A percentile compares a stretch with the other conserved stretches of the same genome.
phyloP scores from a whole-genome alignment of 2,329 filamentous ascomycete species.

The Aureobasidium sp. region DNA sequence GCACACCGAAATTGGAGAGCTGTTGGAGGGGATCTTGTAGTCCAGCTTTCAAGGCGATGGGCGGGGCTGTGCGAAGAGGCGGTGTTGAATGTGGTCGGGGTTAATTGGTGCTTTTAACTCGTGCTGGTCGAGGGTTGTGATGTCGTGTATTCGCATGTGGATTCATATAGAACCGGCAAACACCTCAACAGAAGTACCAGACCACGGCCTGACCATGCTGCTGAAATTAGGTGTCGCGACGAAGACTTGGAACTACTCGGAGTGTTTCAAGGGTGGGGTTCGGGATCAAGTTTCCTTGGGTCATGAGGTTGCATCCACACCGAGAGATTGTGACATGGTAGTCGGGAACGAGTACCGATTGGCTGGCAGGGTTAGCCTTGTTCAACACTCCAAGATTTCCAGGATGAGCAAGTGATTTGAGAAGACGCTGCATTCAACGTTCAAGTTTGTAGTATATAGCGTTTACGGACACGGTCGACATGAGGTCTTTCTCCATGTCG shows the following conservation, averaged over 20 bases:
- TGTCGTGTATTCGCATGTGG: background rate
- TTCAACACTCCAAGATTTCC: constrained; percentile 10
- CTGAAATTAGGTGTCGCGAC: constrained; percentile 8
- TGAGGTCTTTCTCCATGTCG: background rate
- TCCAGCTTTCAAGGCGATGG: background rate
- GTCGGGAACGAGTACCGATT: background rate
- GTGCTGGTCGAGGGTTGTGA: background rate
- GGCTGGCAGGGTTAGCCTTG: background rate
- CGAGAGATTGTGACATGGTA: constrained; percentile 5
- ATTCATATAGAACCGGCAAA: background rate
- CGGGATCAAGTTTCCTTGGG: constrained; percentile 2
- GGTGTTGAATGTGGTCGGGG: background rate
- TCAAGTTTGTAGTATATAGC: background rate
- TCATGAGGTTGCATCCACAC: constrained; percentile 10
- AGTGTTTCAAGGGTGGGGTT: constrained; percentile 10
- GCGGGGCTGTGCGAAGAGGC: constrained; percentile 9
- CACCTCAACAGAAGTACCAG: constrained; percentile 8
- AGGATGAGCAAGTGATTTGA: constrained; percentile 6
- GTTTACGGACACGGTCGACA: constrained; percentile 1
- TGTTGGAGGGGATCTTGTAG: background rate
- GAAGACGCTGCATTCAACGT: constrained; percentile 3
- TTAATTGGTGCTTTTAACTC: constrained; percentile 11
- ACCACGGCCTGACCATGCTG: background rate
- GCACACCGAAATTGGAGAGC: background rate
- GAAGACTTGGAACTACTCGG: background rate